Evolutionary conservation across 495 filamentous ascomycete genomes (phyloP).

Genomic region (Penicillium soppii): DNA sequence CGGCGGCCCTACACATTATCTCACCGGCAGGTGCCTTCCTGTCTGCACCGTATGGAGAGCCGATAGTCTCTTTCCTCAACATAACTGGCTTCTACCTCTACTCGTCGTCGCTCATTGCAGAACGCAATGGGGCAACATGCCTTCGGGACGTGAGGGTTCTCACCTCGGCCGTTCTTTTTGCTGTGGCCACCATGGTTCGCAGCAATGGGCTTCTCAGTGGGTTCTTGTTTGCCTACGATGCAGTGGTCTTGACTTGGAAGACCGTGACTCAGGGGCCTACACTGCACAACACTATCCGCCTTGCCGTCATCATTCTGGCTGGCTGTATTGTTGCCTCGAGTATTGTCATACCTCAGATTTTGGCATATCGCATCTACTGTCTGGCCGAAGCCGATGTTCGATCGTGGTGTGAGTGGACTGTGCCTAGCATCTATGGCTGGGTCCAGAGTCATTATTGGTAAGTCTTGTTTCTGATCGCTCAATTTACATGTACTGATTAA

Average conservation of each 20-base stretch:
- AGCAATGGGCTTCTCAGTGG: conserved; percentile 90
- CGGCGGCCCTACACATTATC: conserved; percentile 74
- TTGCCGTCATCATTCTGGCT: conserved; percentile 57
- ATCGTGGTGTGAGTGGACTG: conserved; percentile 68
- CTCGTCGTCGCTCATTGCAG: conserved; percentile 49
- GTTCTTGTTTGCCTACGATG: conserved; percentile 64
- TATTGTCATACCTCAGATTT: conserved; percentile 66
- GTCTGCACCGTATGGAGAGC: conserved; percentile 82
- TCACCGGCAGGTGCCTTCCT: conserved; percentile 89
- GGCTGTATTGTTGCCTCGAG: conserved; percentile 67
- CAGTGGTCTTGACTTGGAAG: conserved; percentile 29
- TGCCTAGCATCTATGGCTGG: conserved; percentile 88
- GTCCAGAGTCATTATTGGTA: conserved; percentile 92
- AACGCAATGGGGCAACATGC: conserved; percentile 15
- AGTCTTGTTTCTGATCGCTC: conserved; percentile 14
- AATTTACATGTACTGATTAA: not conserved
- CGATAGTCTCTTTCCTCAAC: conserved; percentile 73
- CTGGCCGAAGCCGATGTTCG: conserved; percentile 34
- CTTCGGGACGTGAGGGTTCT: conserved; percentile 52
- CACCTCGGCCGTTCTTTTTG: conserved; percentile 65
- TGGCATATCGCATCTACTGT: conserved; percentile 78
- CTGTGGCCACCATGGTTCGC: conserved; percentile 69
- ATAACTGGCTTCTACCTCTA: conserved; percentile 74
- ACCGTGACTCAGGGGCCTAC: conserved; percentile 31
- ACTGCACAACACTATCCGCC: conserved; percentile 34